Evolutionary conservation across 1,284 basidiomycete genomes (phyloP).

Genomic region (Fomitopsis palustris): DNA sequence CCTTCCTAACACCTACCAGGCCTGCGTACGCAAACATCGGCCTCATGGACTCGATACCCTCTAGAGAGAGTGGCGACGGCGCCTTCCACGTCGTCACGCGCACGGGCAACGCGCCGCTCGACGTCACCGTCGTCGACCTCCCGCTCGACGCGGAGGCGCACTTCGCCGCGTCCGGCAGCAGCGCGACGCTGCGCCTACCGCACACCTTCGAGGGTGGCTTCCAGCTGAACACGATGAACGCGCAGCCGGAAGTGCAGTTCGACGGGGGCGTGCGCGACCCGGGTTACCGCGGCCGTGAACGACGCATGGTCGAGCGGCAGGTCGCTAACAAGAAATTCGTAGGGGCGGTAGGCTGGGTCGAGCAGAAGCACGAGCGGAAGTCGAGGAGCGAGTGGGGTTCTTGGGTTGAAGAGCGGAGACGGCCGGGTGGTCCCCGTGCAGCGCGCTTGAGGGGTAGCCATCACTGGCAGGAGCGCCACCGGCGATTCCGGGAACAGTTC

Average conservation of each 20-base stretch:
- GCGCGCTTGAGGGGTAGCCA: neutral
- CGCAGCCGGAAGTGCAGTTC: slow-evolving; percentile 5
- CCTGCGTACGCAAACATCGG: neutral
- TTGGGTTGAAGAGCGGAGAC: neutral
- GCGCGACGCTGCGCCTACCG: slow-evolving; percentile 30
- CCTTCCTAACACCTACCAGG: neutral
- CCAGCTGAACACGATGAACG: slow-evolving; percentile 22
- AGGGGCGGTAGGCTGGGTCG: neutral
- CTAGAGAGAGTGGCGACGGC: slow-evolving; percentile 24
- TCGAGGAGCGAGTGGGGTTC: neutral
- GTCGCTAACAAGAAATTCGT: neutral
- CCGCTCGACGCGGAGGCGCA: slow-evolving; percentile 36
- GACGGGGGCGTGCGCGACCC: slow-evolving; percentile 32
- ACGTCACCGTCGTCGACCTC: slow-evolving; percentile 27
- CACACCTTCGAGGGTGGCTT: slow-evolving; percentile 41
- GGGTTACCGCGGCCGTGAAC: slow-evolving; percentile 30
- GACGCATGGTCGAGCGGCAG: slow-evolving; percentile 13
- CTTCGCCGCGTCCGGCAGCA: slow-evolving; percentile 26
- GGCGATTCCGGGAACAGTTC: neutral
- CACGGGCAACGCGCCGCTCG: slow-evolving; percentile 23
- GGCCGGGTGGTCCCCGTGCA: neutral
- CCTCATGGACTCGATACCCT: slow-evolving; percentile 16
- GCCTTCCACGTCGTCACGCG: slow-evolving; percentile 25
- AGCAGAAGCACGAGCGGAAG: neutral
- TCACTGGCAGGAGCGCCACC: neutral